phyloP scores from a whole-genome alignment of 2,329 filamentous ascomycete species.

The Colletotrichum tropicicola region DNA sequence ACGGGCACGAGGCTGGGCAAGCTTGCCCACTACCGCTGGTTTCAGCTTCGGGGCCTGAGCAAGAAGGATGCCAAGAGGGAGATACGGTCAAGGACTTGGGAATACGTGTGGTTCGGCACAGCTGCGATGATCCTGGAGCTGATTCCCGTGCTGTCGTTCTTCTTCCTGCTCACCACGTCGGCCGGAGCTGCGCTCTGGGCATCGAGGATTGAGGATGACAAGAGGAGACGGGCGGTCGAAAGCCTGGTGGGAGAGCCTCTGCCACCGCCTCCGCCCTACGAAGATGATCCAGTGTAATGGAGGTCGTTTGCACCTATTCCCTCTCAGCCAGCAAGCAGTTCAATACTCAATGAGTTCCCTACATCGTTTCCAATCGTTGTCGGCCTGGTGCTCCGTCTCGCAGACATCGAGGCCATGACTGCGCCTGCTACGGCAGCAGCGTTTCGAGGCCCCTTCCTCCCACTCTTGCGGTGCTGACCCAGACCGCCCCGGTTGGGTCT shows the following conservation, averaged over 20 bases:
- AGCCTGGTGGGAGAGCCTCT: constrained; percentile 34
- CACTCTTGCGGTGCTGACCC: no score
- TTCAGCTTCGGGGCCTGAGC: constrained; percentile 77
- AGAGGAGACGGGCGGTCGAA: constrained; percentile 36
- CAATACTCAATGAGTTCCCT: background rate
- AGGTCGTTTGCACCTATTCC: background rate
- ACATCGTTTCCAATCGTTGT: no score
- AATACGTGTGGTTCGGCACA: constrained; percentile 94
- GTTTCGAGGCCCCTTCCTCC: no score
- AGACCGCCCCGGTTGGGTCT: no score
- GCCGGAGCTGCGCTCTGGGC: constrained; percentile 89
- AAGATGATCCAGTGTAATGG: constrained; percentile 44
- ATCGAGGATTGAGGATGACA: constrained; percentile 75
- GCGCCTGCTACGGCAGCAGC: no score
- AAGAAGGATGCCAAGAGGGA: constrained; percentile 79
- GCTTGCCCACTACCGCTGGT: constrained; percentile 91
- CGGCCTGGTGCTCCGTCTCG: no score
- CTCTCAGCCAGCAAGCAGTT: background rate
- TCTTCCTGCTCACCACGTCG: constrained; percentile 90
- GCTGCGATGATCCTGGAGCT: constrained; percentile 86
- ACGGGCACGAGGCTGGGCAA: constrained; percentile 90
- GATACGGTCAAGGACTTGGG: constrained; percentile 74
- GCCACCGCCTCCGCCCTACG: constrained; percentile 47
- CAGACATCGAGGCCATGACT: no score
- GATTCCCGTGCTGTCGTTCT: constrained; percentile 90